Conservation (phyloP, 345 rosid genomes). For the Pistacia integerrima region DNA sequence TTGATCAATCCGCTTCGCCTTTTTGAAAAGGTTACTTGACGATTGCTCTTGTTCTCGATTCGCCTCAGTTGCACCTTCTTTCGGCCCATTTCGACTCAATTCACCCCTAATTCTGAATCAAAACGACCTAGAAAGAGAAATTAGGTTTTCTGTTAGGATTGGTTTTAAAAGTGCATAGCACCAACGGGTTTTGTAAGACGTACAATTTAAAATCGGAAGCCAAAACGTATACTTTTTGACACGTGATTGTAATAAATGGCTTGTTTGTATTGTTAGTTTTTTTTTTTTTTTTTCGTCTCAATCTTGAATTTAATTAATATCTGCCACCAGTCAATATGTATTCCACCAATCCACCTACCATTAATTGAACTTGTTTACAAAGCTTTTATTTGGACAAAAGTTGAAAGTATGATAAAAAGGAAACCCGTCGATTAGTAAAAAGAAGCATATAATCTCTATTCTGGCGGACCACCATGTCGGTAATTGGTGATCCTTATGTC, state of each 20-base stretch:
- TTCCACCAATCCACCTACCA: too few species aligned
- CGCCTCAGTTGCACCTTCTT: slow-evolving; percentile 63
- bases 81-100: slow-evolving; percentile 42
- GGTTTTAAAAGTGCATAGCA: neutral
- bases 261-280: neutral
- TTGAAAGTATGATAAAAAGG: too few species aligned
- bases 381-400: too few species aligned
- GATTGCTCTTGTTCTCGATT: slow-evolving; percentile 62
- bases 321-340: too few species aligned
- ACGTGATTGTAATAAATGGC: neutral
- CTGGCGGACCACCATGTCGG: too few species aligned
- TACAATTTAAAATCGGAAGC: neutral
- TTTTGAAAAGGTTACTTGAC: slow-evolving; percentile 73
- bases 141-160: neutral
- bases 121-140: neutral
- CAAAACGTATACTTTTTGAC: neutral
- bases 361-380: too few species aligned
- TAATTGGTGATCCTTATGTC: too few species aligned
- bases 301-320: too few species aligned
- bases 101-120: neutral
- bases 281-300: neutral
- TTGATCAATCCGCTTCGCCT: slow-evolving; percentile 65
- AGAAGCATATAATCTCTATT: too few species aligned
- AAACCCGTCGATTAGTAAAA: too few species aligned
- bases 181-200: neutral